Evolutionary conservation across 805 yeast species (phyloP), one percentile per base, ranked within the genome.

Genomic region (Candida multigemmis): DNA sequence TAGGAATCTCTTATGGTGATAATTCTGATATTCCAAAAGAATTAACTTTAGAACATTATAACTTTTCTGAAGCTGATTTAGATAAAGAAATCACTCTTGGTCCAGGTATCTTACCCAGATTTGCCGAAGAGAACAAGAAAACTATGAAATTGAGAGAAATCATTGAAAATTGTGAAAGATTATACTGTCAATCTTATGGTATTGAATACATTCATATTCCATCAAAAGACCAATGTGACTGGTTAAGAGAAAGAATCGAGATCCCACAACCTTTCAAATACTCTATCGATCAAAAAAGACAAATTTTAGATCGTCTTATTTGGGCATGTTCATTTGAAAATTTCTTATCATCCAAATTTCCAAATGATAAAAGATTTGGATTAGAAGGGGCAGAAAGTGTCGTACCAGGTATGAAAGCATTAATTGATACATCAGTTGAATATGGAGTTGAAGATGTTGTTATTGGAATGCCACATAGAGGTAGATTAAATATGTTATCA

Each of bases 391-490:
- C 94, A 39, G 99, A 91, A 65, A 69, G 94, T 25, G 81, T 83
- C 46, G 83, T 91, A 26, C 97, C 97, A 24, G 98, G 97, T 66
- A 78, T 91, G 70, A 91, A 91, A 68, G 81, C 96, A 26, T 58
- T 91, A 53, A 86, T 91, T 52, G 99, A 91, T 60, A 77, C 86
- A 41, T 72, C 95, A 23, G 97, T 87, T 26, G 93, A 82, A 41
- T 63, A 67, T 36, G 99, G 99, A 45, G 79, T 89, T 28, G 96
- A 87, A 61, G 97, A 89, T 55, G 77, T 91, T 36, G 93, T 89
- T 47, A 80, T 91, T 46, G 99, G 99, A 67, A 91, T 91, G 97
- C 96, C 99, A 28, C 99, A 91, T 64, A 83, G 99, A 73, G 99
- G 99, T 64, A 79, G 99, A 68, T 71, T 91, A 48, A 91, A 91